A percentile compares a stretch with the other conserved stretches of the same genome.
Conservation (phyloP, 257 asterid genomes). For the Solanum virginianum region DNA sequence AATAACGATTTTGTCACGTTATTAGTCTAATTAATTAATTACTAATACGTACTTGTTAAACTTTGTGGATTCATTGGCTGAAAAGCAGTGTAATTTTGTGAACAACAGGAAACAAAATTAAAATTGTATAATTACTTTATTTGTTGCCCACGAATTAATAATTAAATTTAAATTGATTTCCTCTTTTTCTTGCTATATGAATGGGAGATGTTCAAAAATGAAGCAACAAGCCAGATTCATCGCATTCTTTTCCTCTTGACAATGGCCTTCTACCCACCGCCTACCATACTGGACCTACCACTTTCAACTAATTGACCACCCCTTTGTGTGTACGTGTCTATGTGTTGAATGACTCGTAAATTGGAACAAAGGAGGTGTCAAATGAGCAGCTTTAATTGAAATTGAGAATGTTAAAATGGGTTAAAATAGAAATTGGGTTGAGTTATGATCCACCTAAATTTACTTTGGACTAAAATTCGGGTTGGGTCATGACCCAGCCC, state of each 20-base stretch:
- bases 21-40: no score
- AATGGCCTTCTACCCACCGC: neutral
- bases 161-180: neutral
- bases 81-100: neutral
- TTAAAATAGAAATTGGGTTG: no score
- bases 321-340: neutral
- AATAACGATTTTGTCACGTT: no score
- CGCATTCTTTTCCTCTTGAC: neutral
- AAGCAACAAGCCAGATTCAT: neutral
- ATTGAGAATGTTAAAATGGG: no score
- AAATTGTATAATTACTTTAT: neutral
- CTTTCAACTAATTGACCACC: neutral
- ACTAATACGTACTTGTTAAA: no score
- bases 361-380: neutral
- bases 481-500: no score
- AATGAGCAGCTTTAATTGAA: no score
- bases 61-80: neutral
- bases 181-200: neutral
- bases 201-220: neutral
- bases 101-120: neutral
- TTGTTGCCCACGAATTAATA: neutral
- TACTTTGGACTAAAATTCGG: no score
- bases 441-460: no score
- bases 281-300: neutral
- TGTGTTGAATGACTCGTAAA: neutral